A percentile compares a stretch with the other conserved stretches of the same genome.
These are phyloP conservation scores for Herpetomonas tarakana DNA, from an alignment of 208 protist species.

Conservation along the genomic window DNA sequence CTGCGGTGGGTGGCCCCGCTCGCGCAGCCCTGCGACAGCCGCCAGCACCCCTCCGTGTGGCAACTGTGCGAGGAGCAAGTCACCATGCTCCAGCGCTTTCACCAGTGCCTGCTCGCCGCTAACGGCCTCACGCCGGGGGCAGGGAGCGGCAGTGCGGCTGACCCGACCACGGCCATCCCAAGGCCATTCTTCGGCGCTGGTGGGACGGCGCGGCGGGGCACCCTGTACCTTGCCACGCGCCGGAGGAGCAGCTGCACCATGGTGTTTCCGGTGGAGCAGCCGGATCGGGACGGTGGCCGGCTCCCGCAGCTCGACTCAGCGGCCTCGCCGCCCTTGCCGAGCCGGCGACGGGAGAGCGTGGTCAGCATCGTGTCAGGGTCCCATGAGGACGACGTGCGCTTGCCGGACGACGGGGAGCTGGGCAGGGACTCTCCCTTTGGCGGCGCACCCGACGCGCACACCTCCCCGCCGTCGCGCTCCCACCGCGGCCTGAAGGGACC, in stretches of 20 bases:
- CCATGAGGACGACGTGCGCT: no score
- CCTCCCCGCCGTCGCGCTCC: no score
- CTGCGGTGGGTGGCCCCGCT: conserved; percentile 33
- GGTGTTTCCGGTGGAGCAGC: no score
- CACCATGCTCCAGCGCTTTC: conserved; percentile 31
- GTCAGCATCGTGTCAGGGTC: no score
- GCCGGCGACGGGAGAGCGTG: no score
- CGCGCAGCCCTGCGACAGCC: conserved; percentile 25
- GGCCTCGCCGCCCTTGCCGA: no score
- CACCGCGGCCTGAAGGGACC: no score
- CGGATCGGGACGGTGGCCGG: no score
- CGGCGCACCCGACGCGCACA: no score
- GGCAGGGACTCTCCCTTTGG: no score
- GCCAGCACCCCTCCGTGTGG: conserved; percentile 22
- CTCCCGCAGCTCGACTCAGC: no score
- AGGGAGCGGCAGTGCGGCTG: neutral
- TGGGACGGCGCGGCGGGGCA: neutral
- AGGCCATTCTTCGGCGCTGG: neutral
- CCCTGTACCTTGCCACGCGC: neutral
- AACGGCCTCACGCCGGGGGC: neutral
- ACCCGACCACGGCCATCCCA: neutral
- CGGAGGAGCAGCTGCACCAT: neutral
- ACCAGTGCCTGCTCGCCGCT: conserved; percentile 18
- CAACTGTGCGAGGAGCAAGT: conserved; percentile 34
- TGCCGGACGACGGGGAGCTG: no score